Conservation (phyloP, 2,329 filamentous ascomycete genomes). For the Juglanconis sp. region DNA sequence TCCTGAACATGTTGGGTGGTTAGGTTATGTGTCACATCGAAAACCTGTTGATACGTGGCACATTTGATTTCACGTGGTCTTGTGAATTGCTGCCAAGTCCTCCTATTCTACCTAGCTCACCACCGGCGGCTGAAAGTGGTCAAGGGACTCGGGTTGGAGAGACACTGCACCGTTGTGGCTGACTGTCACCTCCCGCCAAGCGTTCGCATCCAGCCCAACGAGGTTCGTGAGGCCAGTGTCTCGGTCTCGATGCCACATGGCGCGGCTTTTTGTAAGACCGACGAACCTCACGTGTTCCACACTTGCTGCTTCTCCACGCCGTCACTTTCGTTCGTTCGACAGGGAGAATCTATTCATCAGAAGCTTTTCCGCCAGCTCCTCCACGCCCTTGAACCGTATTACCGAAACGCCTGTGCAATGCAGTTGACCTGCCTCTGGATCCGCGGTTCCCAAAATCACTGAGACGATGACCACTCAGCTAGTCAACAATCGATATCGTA, state of each 20-base stretch:
- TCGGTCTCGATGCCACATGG: constrained; percentile 4
- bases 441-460: constrained; percentile 21
- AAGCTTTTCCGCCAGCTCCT: constrained; percentile 1
- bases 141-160: constrained; percentile 3
- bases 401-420: constrained; percentile 38
- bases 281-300: too few relatives aligned
- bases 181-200: constrained; percentile 10
- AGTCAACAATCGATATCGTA: constrained; percentile 1
- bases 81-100: constrained; percentile 12
- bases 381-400: constrained; percentile 12
- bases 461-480: neutral
- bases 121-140: constrained; percentile 7
- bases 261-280: neutral
- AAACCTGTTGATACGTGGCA: neutral
- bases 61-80: constrained; percentile 1
- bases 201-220: neutral
- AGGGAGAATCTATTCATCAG: neutral
- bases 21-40: neutral
- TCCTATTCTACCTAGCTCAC: constrained; percentile 4
- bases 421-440: constrained; percentile 30
- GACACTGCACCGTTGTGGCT: neutral
- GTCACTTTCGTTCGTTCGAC: neutral
- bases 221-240: neutral
- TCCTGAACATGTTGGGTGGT: neutral
- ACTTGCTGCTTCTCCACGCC: neutral